These are phyloP conservation scores for Oemleria cerasiformis DNA, from an alignment of 306 rosid genomes.

Conservation along the genomic window DNA sequence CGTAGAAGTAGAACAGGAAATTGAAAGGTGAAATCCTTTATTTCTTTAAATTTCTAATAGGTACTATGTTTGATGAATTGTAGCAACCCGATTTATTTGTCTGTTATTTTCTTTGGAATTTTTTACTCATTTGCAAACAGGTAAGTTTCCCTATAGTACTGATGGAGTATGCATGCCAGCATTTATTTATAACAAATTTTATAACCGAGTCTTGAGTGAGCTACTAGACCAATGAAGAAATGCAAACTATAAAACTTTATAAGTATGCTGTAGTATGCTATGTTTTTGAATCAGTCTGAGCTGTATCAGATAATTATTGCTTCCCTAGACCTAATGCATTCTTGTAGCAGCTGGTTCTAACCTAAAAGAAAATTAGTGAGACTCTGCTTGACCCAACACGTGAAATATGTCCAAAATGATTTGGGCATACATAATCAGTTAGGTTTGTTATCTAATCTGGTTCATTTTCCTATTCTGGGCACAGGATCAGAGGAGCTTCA, in stretches of 20 bases:
- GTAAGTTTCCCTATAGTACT: neutral
- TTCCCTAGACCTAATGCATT: neutral
- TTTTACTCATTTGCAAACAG: neutral
- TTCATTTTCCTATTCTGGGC: slow-evolving; percentile 17
- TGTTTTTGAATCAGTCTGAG: neutral
- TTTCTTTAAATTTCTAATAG: neutral
- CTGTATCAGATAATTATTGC: neutral
- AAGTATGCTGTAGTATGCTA: no score
- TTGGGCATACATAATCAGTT: neutral
- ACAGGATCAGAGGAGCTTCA: slow-evolving; percentile 35
- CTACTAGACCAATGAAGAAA: neutral
- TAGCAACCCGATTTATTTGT: neutral
- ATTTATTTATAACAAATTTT: neutral
- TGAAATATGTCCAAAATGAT: neutral
- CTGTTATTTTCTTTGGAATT: neutral
- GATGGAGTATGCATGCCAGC: neutral
- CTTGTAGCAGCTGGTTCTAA: neutral
- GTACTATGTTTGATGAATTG: neutral
- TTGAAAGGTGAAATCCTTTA: slow-evolving; percentile 44
- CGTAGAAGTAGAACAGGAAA: slow-evolving; percentile 47
- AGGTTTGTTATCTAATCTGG: neutral
- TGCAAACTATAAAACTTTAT: no score
- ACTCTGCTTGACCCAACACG: neutral
- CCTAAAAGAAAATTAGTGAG: neutral
- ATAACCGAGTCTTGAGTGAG: neutral